A percentile compares a stretch with the other conserved stretches of the same genome.
Conservation (phyloP, 768 basidiomycete species). For the Boletales sp. region DNA sequence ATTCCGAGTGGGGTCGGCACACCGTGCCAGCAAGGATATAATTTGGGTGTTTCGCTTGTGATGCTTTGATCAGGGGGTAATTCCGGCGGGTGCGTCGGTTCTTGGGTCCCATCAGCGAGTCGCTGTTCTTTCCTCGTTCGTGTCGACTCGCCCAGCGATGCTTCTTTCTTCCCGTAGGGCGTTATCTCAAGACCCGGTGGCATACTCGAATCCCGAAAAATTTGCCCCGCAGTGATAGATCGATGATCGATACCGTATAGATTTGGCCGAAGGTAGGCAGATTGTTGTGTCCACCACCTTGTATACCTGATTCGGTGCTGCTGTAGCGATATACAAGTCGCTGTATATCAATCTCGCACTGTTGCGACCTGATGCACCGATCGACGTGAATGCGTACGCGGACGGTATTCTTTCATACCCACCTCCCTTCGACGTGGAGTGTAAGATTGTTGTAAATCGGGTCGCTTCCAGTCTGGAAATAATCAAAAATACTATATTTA, state of each 20-base stretch:
- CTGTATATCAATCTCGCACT: constrained; percentile 59
- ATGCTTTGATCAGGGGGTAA: neutral
- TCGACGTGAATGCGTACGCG: constrained; percentile 53
- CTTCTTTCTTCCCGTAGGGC: constrained; percentile 9
- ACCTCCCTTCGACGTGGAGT: constrained; percentile 50
- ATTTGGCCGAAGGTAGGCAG: constrained; percentile 39
- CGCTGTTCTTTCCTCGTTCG: neutral
- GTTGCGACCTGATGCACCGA: constrained; percentile 46
- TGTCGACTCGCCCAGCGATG: neutral
- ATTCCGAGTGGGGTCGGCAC: constrained; percentile 40
- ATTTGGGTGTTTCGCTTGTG: constrained; percentile 42
- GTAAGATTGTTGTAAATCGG: constrained; percentile 27
- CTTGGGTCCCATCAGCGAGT: constrained; percentile 17
- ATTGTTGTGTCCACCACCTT: neutral
- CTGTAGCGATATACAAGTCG: constrained; percentile 37
- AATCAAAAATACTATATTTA: neutral
- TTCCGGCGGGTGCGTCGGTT: constrained; percentile 18
- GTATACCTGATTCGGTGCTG: neutral
- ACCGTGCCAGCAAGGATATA: constrained; percentile 59
- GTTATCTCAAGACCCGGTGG: constrained; percentile 19
- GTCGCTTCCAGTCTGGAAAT: too few relatives aligned
- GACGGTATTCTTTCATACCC: constrained; percentile 56
- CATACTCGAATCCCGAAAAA: constrained; percentile 34
- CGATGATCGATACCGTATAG: constrained; percentile 39
- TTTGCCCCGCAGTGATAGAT: constrained; percentile 60